phyloP scores from a whole-genome alignment of 306 rosid genomes.

The Cucumis cinereus region DNA sequence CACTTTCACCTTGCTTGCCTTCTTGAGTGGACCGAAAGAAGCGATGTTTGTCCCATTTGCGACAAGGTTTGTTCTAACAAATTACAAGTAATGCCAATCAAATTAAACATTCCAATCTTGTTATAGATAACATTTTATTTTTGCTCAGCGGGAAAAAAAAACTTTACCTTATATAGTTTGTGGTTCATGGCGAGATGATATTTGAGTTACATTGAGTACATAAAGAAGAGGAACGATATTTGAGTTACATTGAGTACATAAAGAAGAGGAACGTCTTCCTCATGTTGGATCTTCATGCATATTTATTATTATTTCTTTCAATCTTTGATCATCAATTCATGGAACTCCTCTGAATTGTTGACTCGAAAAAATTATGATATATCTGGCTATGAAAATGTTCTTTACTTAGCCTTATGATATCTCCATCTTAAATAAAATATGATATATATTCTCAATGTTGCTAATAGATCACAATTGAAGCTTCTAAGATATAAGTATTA shows the following conservation, averaged over 20 bases:
- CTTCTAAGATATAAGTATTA: no score
- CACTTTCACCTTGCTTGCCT: slow-evolving; percentile 72
- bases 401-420: no score
- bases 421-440: no score
- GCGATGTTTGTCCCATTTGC: slow-evolving; percentile 65
- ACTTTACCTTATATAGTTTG: neutral
- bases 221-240: no score
- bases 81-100: no score
- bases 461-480: no score
- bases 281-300: neutral
- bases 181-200: slow-evolving; percentile 17
- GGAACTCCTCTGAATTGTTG: neutral
- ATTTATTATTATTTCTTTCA: neutral
- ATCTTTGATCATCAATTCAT: neutral
- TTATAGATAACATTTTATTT: no score
- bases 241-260: slow-evolving; percentile 6
- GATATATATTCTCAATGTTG: no score
- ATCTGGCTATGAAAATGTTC: no score
- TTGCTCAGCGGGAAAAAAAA: neutral
- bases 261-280: no score
- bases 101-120: no score
- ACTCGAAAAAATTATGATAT: no score
- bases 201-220: slow-evolving; percentile 9
- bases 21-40: slow-evolving; percentile 77
- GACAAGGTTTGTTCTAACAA: slow-evolving; percentile 33